Evolutionary conservation across 1,139 yeast genomes (phyloP), one percentile per base, ranked within the genome.

Genomic region (Pneumocystis murina): DNA sequence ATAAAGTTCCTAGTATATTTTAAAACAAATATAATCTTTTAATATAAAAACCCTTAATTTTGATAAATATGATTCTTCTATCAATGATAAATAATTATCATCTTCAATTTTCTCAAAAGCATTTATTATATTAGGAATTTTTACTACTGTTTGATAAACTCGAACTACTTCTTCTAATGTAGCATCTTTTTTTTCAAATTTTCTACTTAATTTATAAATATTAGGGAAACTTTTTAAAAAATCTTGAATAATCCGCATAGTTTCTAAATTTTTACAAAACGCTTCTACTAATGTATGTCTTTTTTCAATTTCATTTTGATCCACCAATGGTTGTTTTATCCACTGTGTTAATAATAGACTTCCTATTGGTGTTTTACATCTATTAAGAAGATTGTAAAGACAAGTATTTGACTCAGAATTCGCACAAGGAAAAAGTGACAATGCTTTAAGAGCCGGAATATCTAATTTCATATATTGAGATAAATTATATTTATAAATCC

Each of bases 291-390:
- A 77, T 7, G 78, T 73, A 68, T 88, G 97, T 64, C 98, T 81
- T 54, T 83, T 79, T 59, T 76, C 74, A 59, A 92, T 91, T 62
- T 79, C 82, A 0, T 71, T 71, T 28, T 80, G 72, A 68, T 82
- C 82, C 64, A 95, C 84, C 62, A 92, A 78, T 0, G 98, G 98
- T 74, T 92, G 98, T 71, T 92, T 92, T 67, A 94, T 79, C 98
- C 98, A 92, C 71, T 89, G 96, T 14, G 92, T 84, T 48, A 92
- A 79, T 63, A 91, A 75, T 68, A 97, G 80, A 1, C 92, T 79
- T 3, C 98, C 98, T 28, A 94, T 88, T 0, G 84, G 79, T 2
- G 95, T 86, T 70, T 87, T 88, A 76, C 97, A 92, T 68, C 84
- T 84, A 76, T 92, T 92, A 69, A 92, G 78, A 59, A 94, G 78